Conservation (phyloP, 805 yeast species). For the Myxozyma mucilagina region DNA sequence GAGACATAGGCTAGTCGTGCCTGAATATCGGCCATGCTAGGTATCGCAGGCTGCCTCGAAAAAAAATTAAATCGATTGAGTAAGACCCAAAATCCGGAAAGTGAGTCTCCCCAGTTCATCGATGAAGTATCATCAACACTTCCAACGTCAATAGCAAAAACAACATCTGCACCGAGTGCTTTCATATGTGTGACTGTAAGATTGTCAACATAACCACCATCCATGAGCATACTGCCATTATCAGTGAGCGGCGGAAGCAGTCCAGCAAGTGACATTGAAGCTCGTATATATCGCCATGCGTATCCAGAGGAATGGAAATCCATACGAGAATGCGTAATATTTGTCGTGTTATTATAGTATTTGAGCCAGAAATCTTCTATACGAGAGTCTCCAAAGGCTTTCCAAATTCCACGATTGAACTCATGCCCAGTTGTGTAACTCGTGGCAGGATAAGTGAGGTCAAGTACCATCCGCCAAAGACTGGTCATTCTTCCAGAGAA, state of each 20-base stretch:
- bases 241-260: conserved; percentile 84
- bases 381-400: conserved; percentile 84
- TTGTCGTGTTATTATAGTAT: conserved; percentile 87
- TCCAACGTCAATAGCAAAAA: conserved; percentile 95
- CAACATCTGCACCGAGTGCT: conserved; percentile 73
- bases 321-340: conserved; percentile 92
- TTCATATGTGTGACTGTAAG: conserved; percentile 91
- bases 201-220: conserved; percentile 95
- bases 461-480: conserved; percentile 79
- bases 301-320: conserved; percentile 90
- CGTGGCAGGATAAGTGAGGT: conserved; percentile 88
- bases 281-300: conserved; percentile 93
- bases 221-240: conserved; percentile 88
- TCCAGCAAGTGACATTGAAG: conserved; percentile 96
- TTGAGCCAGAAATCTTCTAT: conserved; percentile 96
- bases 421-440: conserved; percentile 97
- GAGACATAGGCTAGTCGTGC: conserved; percentile 91
- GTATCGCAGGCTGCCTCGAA: conserved; percentile 81
- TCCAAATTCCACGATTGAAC: conserved; percentile 97
- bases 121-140: conserved; percentile 90
- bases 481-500: conserved; percentile 82
- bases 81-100: conserved; percentile 85
- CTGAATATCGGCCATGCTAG: conserved; percentile 94
- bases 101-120: conserved; percentile 86
- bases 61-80: conserved; percentile 88